Evolutionary conservation across 2,329 filamentous ascomycete species (phyloP), one percentile per base, ranked within the genome.

Genomic region (Diaporthe eres): DNA sequence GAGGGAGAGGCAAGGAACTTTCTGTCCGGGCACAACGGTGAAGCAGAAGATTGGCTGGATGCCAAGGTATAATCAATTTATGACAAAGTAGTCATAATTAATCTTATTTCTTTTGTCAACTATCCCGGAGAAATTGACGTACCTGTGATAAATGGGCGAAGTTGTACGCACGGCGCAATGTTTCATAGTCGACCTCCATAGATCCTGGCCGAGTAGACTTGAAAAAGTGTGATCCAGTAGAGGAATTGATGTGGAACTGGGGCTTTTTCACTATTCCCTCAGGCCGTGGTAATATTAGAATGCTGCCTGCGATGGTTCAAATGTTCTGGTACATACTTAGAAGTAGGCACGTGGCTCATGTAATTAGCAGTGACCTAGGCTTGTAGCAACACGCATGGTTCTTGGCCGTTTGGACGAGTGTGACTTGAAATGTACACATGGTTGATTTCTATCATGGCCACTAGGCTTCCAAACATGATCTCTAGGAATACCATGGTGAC

Each of bases 1-100:
- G 65, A 70, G 34, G 65, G 34, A 4, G 65, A 70, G 15, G 47
- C 65, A 19, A 34, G 65, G 15, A 70, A 15, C 8, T 25, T 70
- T 31, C 25, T 31, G 25, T n/a, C 25, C 15, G 25, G 1, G 17
- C 1, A 49, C 12, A 6, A 39, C 9, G 57, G 25, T 6, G 42
- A 47, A 2, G 13, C 17, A 9, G 60, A 22, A 6, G 25, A 65
- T 8, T 65, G 60, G n/a, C 17, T 65, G 15, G 39, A 47, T 28
- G 7, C 13, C 28, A 0, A 22, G 31, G 39, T 1, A 8, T 28
- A 13, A 6, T 15, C 17, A 5, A 2, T 19, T 6, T 1, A 15
- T 37, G 17, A 4, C 42, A 10, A 1, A 22, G 0, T 22, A 49
- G 61, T 25, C 42, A 13, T 65, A 1, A 47, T 49, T 15, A n/a